Evolutionary conservation across 257 asterid species (phyloP).

Genomic region (Phtheirospermum japonicum): DNA sequence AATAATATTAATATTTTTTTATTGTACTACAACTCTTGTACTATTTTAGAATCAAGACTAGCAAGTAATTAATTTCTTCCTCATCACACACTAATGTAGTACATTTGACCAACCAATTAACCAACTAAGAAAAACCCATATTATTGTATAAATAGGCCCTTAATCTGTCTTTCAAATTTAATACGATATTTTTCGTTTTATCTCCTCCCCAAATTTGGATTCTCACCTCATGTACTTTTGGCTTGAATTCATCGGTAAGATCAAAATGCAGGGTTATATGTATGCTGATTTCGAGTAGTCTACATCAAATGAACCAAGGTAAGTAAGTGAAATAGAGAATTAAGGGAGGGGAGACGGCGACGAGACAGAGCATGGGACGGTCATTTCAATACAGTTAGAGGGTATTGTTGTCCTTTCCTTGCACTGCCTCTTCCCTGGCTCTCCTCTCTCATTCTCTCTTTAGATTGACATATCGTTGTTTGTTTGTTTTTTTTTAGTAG

Average conservation of each 20-base stretch:
- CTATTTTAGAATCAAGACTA: too few relatives aligned
- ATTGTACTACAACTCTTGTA: too few relatives aligned
- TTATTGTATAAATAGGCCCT: neutral
- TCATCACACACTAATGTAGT: too few relatives aligned
- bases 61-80: neutral
- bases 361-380: conserved; percentile 1
- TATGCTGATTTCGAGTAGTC: neutral
- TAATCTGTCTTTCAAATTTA: too few relatives aligned
- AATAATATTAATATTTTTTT: too few relatives aligned
- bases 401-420: neutral
- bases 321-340: too few relatives aligned
- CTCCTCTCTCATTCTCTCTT: neutral
- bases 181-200: too few relatives aligned
- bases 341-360: neutral
- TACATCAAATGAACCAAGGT: too few relatives aligned
- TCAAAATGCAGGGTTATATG: neutral
- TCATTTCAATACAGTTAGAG: neutral
- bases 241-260: too few relatives aligned
- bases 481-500: too few relatives aligned
- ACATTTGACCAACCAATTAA: neutral
- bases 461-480: too few relatives aligned
- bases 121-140: neutral
- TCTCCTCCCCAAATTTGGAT: neutral
- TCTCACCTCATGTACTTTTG: neutral
- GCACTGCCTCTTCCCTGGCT: conserved; percentile 7